Conservation (phyloP, 768 basidiomycete genomes). For the Lactarius hatsudake region DNA sequence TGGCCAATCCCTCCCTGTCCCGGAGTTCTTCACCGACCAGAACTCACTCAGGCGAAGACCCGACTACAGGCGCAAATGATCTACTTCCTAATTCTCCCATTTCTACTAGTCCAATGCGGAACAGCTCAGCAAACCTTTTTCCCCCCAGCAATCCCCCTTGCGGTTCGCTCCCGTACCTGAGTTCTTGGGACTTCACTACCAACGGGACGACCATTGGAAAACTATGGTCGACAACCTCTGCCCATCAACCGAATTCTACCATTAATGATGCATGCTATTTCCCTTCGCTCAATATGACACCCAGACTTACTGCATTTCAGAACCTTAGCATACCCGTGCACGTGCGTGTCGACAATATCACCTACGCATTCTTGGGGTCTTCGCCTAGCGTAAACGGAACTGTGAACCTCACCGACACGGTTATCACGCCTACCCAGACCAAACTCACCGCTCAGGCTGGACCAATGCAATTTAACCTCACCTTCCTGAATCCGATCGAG, state of each 20-base stretch:
- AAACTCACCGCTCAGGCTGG: constrained; percentile 37
- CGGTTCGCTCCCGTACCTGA: constrained; percentile 33
- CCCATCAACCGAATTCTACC: neutral
- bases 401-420: constrained; percentile 28
- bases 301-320: neutral
- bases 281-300: neutral
- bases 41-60: neutral
- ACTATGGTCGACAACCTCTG: constrained; percentile 28
- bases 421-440: constrained; percentile 39
- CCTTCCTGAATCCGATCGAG: constrained; percentile 42
- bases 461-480: constrained; percentile 37
- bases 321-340: constrained; percentile 19
- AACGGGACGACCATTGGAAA: constrained; percentile 10
- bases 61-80: neutral
- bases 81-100: neutral
- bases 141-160: constrained; percentile 31
- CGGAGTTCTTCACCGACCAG: neutral
- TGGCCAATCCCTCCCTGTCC: neutral
- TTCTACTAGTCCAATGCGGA: neutral
- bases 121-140: constrained; percentile 22
- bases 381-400: constrained; percentile 1
- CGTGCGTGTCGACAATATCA: constrained; percentile 16
- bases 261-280: neutral
- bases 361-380: constrained; percentile 27
- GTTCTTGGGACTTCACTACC: constrained; percentile 24